A percentile compares a stretch with the other conserved stretches of the same genome.
phyloP scores from a whole-genome alignment of 805 yeast species.

The Ogataea nitratoaversa region DNA sequence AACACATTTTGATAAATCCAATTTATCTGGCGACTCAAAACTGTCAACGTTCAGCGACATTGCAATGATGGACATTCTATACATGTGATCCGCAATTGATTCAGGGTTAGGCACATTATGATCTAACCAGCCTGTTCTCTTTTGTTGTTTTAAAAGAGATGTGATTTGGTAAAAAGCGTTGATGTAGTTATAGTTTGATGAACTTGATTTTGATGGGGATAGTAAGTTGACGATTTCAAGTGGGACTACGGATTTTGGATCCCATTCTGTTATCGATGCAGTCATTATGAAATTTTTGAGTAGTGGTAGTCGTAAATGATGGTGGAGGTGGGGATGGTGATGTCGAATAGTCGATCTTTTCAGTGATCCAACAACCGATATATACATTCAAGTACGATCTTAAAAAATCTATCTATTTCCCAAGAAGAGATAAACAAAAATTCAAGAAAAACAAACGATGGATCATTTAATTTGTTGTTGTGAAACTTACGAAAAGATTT shows the following conservation, averaged over 20 bases:
- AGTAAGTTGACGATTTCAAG: conserved; percentile 31
- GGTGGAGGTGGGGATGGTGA: too few relatives aligned
- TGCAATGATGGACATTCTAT: conserved; percentile 81
- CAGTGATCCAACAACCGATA: too few relatives aligned
- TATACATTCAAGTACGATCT: too few relatives aligned
- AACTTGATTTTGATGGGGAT: conserved; percentile 7
- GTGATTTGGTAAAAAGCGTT: conserved; percentile 52
- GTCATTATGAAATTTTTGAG: not conserved
- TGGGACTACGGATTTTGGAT: conserved; percentile 42
- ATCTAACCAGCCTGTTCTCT: conserved; percentile 93
- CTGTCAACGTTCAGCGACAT: conserved; percentile 51
- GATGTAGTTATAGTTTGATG: conserved; percentile 24
- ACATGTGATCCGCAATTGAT: conserved; percentile 92
- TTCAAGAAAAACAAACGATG: too few relatives aligned
- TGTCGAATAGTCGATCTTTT: too few relatives aligned
- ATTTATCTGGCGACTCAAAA: conserved; percentile 20
- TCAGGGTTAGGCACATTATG: conserved; percentile 54
- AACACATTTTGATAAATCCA: conserved; percentile 64
- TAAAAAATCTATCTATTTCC: too few relatives aligned
- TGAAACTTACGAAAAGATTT: too few relatives aligned
- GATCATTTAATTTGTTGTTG: too few relatives aligned
- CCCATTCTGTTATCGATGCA: conserved; percentile 31
- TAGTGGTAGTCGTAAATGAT: not conserved
- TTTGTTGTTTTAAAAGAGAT: conserved; percentile 68
- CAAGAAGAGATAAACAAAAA: too few relatives aligned